phyloP scores from a whole-genome alignment of 208 protist species.

The Wallacemonas sp. region DNA sequence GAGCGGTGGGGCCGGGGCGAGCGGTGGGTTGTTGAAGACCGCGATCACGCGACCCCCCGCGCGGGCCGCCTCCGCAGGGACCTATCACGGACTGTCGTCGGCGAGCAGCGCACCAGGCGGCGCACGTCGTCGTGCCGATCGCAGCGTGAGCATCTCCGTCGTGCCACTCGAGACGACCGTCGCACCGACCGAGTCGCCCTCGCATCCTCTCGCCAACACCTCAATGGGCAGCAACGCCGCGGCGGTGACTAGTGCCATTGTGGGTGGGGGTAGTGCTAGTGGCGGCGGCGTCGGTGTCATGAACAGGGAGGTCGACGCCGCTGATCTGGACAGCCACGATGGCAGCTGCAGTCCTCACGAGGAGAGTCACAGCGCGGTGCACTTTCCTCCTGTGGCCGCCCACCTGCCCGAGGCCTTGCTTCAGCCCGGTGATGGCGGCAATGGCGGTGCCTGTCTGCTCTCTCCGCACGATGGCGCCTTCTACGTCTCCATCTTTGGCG shows the following conservation, averaged over 20 bases:
- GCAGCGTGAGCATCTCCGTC: conserved; percentile 11
- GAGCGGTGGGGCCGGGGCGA: too few relatives aligned
- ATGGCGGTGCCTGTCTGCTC: conserved; percentile 5
- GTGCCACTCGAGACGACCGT: background rate
- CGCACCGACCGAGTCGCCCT: background rate
- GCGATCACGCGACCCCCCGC: background rate
- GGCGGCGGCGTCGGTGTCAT: background rate
- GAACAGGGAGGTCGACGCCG: background rate
- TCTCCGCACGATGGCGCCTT: conserved; percentile 31
- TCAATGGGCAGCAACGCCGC: too few relatives aligned
- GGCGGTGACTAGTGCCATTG: background rate
- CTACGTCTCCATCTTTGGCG: conserved; percentile 43
- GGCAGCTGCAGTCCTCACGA: background rate
- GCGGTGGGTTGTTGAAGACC: conserved; percentile 1
- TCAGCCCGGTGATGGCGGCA: conserved; percentile 1
- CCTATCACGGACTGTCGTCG: background rate
- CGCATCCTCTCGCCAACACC: too few relatives aligned
- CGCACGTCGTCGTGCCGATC: background rate
- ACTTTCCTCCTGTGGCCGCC: background rate
- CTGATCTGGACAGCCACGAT: background rate
- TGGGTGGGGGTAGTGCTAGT: background rate
- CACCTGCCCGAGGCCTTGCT: conserved; percentile 6
- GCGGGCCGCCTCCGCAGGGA: background rate
- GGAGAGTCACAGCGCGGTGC: background rate
- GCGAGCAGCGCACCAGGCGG: background rate